phyloP scores from a whole-genome alignment of 257 asterid genomes.

The Solanum appendiculatum region DNA sequence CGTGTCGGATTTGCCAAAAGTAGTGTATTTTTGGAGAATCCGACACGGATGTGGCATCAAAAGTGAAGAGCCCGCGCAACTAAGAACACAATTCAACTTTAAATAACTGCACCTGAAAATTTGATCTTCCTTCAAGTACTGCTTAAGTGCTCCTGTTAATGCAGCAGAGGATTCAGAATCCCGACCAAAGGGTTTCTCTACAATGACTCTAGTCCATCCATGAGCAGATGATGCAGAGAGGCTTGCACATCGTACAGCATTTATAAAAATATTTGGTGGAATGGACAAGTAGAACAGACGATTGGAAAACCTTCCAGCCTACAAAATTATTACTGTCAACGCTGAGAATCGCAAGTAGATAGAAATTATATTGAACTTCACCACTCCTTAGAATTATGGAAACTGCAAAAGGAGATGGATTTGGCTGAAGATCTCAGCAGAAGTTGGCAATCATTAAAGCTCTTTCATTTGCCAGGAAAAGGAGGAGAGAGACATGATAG shows the following conservation, averaged over 20 bases:
- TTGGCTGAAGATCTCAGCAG: background rate
- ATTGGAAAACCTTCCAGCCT: constrained; percentile 77
- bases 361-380: background rate
- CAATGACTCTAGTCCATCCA: constrained; percentile 98
- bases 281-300: constrained; percentile 90
- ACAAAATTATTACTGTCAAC: constrained; percentile 9
- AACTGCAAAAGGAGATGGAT: background rate
- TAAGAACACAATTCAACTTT: background rate
- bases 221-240: constrained; percentile 67
- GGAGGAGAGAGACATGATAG: background rate
- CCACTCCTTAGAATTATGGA: background rate
- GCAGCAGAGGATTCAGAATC: constrained; percentile 95
- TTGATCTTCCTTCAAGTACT: constrained; percentile 82
- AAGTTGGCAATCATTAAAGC: background rate
- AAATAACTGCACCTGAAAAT: constrained; percentile 55
- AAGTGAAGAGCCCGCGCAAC: too few species aligned
- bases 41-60: too few species aligned
- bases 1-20: too few species aligned
- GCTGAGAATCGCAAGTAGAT: background rate
- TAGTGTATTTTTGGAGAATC: too few species aligned
- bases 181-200: constrained; percentile 97
- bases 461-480: background rate
- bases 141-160: constrained; percentile 75
- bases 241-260: constrained; percentile 90
- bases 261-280: constrained; percentile 86